These are phyloP conservation scores for Schwanniomyces sp. DNA, from an alignment of 805 yeast genomes.

Conservation along the genomic window DNA sequence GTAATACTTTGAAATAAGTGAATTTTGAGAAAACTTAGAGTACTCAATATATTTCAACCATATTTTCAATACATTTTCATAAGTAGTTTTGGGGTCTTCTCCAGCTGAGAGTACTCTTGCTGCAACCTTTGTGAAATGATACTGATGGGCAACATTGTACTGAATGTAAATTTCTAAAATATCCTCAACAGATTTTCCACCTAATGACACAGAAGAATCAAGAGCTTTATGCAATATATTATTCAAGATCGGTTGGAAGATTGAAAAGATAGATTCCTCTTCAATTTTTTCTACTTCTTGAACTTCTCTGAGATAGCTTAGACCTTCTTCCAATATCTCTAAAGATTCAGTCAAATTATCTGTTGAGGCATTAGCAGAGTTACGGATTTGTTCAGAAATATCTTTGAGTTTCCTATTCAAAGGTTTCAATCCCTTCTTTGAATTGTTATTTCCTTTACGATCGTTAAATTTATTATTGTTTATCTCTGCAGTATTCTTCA, in stretches of 20 bases:
- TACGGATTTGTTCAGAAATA: slow-evolving; percentile 29
- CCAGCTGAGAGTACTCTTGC: slow-evolving; percentile 13
- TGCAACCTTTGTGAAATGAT: slow-evolving; percentile 27
- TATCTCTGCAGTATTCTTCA: not conserved
- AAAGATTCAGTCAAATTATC: slow-evolving; percentile 26
- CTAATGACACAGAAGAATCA: slow-evolving; percentile 9
- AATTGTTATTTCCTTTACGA: not conserved
- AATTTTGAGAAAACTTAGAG: slow-evolving; percentile 6
- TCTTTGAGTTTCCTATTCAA: slow-evolving; percentile 32
- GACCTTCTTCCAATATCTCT: slow-evolving; percentile 42
- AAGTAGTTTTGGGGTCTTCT: slow-evolving; percentile 11
- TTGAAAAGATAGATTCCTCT: slow-evolving; percentile 20
- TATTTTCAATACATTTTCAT: slow-evolving; percentile 23
- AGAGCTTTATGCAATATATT: slow-evolving; percentile 18
- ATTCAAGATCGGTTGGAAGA: slow-evolving; percentile 28
- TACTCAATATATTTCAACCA: slow-evolving; percentile 38
- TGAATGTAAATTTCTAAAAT: slow-evolving; percentile 27
- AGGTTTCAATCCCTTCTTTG: slow-evolving; percentile 5
- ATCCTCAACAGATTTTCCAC: slow-evolving; percentile 13
- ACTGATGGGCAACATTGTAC: slow-evolving; percentile 32
- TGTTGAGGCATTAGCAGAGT: slow-evolving; percentile 18
- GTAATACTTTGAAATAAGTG: slow-evolving; percentile 4
- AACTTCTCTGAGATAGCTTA: slow-evolving; percentile 36
- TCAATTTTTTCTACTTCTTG: slow-evolving; percentile 32
- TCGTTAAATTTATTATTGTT: not conserved